Conservation (phyloP, 1,284 basidiomycete species). For the Sanghuangporus weigelae region DNA sequence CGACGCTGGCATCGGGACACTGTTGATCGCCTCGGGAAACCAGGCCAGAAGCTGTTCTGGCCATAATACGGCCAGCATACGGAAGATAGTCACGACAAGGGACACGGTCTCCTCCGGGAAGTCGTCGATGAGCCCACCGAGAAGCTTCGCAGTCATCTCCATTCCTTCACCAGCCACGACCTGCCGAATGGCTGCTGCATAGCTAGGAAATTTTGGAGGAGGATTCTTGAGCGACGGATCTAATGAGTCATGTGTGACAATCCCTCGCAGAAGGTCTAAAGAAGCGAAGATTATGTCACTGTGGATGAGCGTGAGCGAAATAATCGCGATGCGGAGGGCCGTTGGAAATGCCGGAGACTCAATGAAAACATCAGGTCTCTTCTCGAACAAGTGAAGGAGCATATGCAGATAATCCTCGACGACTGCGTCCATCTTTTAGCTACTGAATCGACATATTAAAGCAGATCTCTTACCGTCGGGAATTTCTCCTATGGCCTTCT, state of each 20-base stretch:
- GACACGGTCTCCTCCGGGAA: slow-evolving; percentile 86
- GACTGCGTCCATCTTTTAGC: slow-evolving; percentile 45
- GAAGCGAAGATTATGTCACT: slow-evolving; percentile 78
- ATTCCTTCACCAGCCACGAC: slow-evolving; percentile 74
- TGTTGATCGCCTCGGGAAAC: slow-evolving; percentile 68
- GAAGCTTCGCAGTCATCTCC: slow-evolving; percentile 64
- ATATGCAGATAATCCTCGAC: slow-evolving; percentile 94
- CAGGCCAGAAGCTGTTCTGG: slow-evolving; percentile 65
- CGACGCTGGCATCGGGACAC: slow-evolving; percentile 58
- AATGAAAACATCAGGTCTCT: slow-evolving; percentile 74
- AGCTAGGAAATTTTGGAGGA: slow-evolving; percentile 59
- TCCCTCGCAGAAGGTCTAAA: slow-evolving; percentile 73
- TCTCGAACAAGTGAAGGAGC: slow-evolving; percentile 64
- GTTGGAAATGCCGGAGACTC: slow-evolving; percentile 69
- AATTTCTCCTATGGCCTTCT: slow-evolving; percentile 63
- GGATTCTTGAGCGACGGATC: slow-evolving; percentile 37
- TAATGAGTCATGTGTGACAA: slow-evolving; percentile 71
- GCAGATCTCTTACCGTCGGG: slow-evolving; percentile 64
- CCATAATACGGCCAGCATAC: slow-evolving; percentile 63
- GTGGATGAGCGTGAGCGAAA: slow-evolving; percentile 75
- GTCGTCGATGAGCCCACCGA: slow-evolving; percentile 77
- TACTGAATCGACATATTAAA: background rate
- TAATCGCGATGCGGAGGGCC: slow-evolving; percentile 71
- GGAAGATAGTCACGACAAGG: slow-evolving; percentile 73
- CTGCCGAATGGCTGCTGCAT: slow-evolving; percentile 60